Evolutionary conservation across 2,329 filamentous ascomycete genomes (phyloP), one percentile per base, ranked within the genome.

Genomic region (Cladophialophora carrionii): DNA sequence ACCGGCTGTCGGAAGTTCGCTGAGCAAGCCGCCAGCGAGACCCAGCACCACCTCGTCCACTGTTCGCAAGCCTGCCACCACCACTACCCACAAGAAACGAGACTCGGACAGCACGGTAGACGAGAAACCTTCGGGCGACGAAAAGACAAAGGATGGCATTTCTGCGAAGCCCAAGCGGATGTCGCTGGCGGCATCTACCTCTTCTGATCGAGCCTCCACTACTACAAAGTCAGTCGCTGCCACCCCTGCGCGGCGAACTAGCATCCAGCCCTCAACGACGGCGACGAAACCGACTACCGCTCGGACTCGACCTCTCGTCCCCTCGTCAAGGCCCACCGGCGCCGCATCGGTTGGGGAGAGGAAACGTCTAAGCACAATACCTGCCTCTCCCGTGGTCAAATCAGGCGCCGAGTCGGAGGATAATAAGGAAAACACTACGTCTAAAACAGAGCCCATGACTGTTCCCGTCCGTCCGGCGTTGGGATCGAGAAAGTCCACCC

Each of bases 1-100:
- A 24, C 65, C 76, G 4, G 71, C 75, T 31, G 73, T 71, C 37
- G 75, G 75, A 59, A 76, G 74, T 67, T 78, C 78, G 1, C 68
- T 81, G 61, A 81, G 73, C 71, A 80, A 79, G 64, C 79, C 80
- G 20, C 79, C 80, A 7, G 79, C 78, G 17, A 78, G 80, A 26
- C 78, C 79, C 1, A 68, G 75, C 1, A 69, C 65, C 17, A 61
- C 65, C 22, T 65, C 69, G 8, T 63, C 66, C 24, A 66, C 70
- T 6, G 70, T 72, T 17, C 75, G 78, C 48, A 79, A 75, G 65
- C 75, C 78, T 12, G 62, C 76, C 9, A 67, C 65, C 20, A 69
- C 66, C 6, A 76, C 77, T 14, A 74, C 76, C 14, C 79, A 81
- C 61, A 74, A 76, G 43, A 77, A 78, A 53, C 77, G 77, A 22